A percentile compares a stretch with the other conserved stretches of the same genome.
Evolutionary conservation across 108 stramenopile genomes (phyloP).

Genomic region (Cyclotella distinguenda): DNA sequence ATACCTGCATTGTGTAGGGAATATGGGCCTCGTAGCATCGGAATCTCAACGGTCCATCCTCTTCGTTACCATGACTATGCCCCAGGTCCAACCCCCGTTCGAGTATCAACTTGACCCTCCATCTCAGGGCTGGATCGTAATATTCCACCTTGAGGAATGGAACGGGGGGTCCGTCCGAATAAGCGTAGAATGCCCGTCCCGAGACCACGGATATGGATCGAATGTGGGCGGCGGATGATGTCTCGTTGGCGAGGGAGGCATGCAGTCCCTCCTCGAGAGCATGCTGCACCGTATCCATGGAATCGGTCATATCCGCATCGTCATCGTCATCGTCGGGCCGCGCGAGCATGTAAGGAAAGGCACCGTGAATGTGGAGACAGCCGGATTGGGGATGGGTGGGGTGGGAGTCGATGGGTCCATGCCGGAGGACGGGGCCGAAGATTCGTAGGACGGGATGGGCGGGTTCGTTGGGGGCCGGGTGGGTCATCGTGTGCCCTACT

Average conservation of each 20-base stretch:
- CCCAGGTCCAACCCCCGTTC: conserved; percentile 65
- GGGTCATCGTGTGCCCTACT: neutral
- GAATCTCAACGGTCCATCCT: conserved; percentile 53
- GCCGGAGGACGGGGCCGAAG: conserved; percentile 73
- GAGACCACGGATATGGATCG: conserved; percentile 68
- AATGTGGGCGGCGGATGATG: conserved; percentile 31
- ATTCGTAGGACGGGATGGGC: conserved; percentile 77
- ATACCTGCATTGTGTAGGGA: conserved; percentile 91
- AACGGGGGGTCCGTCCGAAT: conserved; percentile 67
- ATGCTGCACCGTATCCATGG: conserved; percentile 42
- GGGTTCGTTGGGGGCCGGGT: conserved; percentile 9
- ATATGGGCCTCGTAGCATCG: conserved; percentile 91
- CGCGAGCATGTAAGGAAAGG: conserved; percentile 83
- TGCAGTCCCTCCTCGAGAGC: conserved; percentile 43
- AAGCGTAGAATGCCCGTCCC: conserved; percentile 88
- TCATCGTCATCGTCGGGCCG: conserved; percentile 75
- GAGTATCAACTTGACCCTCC: conserved; percentile 79
- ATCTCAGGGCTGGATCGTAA: conserved; percentile 77
- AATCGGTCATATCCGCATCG: conserved; percentile 40
- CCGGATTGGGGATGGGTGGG: conserved; percentile 62
- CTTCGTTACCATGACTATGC: neutral
- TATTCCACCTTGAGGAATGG: conserved; percentile 82
- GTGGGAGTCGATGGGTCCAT: conserved; percentile 1
- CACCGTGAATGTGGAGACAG: conserved; percentile 83
- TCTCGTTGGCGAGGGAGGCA: conserved; percentile 4